phyloP scores from a whole-genome alignment of 2,329 filamentous ascomycete species.

The Penicillium sp. region DNA sequence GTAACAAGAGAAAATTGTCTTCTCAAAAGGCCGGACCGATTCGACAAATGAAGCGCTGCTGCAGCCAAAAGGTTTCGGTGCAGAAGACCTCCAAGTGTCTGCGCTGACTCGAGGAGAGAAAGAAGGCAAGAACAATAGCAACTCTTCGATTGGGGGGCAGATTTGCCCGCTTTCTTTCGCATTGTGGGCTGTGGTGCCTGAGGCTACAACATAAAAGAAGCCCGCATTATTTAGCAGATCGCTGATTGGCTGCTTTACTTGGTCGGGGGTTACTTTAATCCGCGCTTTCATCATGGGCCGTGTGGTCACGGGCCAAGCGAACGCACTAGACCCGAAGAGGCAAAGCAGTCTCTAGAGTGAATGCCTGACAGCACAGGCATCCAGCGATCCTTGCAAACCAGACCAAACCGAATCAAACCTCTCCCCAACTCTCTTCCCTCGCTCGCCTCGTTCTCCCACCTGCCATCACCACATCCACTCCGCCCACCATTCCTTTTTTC shows the following conservation, averaged over 20 bases:
- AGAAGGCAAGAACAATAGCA: conserved; percentile 15
- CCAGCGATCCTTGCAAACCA: conserved; percentile 16
- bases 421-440: conserved; percentile 34
- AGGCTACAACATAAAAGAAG: conserved; percentile 12
- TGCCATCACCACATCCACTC: conserved; percentile 20
- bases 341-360: conserved; percentile 5
- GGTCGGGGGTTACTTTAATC: conserved; percentile 6
- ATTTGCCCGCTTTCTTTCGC: conserved; percentile 21
- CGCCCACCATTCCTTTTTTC: conserved; percentile 27
- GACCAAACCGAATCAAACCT: conserved; percentile 21
- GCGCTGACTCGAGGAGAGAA: conserved; percentile 16
- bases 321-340: conserved; percentile 13
- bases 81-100: conserved; percentile 20
- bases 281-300: conserved; percentile 13
- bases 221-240: conserved; percentile 15
- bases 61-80: conserved; percentile 10
- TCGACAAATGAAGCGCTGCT: conserved; percentile 5
- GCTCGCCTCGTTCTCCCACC: conserved; percentile 33
- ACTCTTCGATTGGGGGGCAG: conserved; percentile 7
- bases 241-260: conserved; percentile 16
- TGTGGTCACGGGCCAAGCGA: conserved; percentile 15
- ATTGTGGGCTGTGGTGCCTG: conserved; percentile 24
- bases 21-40: neutral
- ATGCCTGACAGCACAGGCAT: conserved; percentile 29
- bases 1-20: conserved; percentile 10